Evolutionary conservation across 1,139 yeast species (phyloP), one percentile per base, ranked within the genome.

Genomic region (Diutina siamensis): DNA sequence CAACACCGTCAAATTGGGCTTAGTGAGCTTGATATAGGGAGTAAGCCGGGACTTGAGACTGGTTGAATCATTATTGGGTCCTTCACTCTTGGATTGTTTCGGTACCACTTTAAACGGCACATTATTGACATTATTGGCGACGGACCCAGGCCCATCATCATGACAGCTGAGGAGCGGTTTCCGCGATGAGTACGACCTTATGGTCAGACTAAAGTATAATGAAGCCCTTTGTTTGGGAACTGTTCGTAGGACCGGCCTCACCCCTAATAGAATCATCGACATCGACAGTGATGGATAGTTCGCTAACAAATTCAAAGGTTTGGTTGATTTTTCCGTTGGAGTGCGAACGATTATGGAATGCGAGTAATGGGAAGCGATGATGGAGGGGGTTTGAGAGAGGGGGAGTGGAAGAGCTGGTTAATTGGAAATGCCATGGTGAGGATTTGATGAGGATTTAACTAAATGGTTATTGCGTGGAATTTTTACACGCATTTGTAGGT

Each of bases 1-100:
- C 44, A 94, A 66, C 7, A 89, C 77, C 0, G 97, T 86, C 46
- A 92, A 71, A 48, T 88, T 75, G 15, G 99, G 98, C 61, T 92
- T 92, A 2, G 96, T 78, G 20, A 92, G 71, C 52, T 87, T 87
- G 18, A 87, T 52, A 56, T 86, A 88, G 1, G 88, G 83, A 19
- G 63, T 44, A 69, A 50, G 46, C 49, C 50, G 2, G 55, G 46
- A 49, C 46, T 52, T 17, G 48, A 17, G 49, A 47, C 32, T 50
- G 15, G 21, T 35, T 27, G 41, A 27, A 3, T 44, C 20, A 28
- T 21, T 19, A 32, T 32, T 34, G 10, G 45, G 25, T 4, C 28
- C 45, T 20, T 32, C 22, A 50, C 50, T 20, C 53, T 44, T 62
- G 1, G 19, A n/a, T 18, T 21, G 21, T 46, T 58, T 65, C 0